Evolutionary conservation across 78 protist species (phyloP), one percentile per base, ranked within the genome.

Genomic region (Chrysochromulina parva): DNA sequence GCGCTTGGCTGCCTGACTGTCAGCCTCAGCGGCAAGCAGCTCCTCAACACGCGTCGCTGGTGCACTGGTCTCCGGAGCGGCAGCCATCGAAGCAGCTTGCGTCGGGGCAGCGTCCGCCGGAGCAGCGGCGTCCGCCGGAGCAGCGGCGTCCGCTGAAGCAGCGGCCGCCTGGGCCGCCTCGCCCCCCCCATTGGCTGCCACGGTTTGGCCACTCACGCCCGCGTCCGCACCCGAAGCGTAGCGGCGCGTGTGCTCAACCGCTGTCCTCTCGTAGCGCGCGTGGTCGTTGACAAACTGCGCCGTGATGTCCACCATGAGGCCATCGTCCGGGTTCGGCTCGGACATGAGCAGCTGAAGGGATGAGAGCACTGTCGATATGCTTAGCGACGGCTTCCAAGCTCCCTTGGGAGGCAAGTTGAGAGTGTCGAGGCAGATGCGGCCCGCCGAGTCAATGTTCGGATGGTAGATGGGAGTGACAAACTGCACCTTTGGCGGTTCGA

Each of bases 391-490:
- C 88, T n/a, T 90, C 97, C 97, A 95, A 60, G 58, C 84, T n/a
- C 92, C 92, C 73, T 88, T 85, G 14, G 88, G 93, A 1, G 88
- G 74, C 85, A 88, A n/a, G 80, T 90, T 92, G 47, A 97, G 94
- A 19, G 85, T 93, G 89, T 96, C 97, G 26, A 96, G 92, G 55
- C 98, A 96, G 47, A 97, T 96, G 20, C 97, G 69, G 3, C 98
- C 98, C 28, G 93, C 92, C 7, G 66, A 22, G 89, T 97, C 98
- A 53, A 97, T 95, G 92, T 97, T 97, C 20, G 98, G 98, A 90
- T 97, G 98, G 59, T 95, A 96, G 58, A 97, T 90, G 14, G 97
- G 96, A 24, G 98, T 97, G 48, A 69, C 47, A 69, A 96, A 97
- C 22, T 3, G 9, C 14, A 96, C 94, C 84, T 92, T 89, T 0